These are phyloP conservation scores for Alternaria triticina DNA, from an alignment of 2,329 filamentous ascomycete species.

Conservation along the genomic window DNA sequence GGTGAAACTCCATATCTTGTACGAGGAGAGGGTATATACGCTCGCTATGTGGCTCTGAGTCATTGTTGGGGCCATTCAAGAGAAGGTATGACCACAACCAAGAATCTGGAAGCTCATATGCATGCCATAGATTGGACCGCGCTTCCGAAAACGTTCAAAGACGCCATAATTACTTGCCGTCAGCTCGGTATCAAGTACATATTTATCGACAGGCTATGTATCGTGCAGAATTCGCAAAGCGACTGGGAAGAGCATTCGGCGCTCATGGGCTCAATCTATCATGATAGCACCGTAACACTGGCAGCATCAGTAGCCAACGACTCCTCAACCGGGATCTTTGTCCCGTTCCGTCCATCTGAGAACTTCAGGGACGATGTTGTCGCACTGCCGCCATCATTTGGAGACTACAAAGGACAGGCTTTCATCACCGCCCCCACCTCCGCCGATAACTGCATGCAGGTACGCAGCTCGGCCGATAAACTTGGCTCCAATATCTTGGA, in stretches of 20 bases:
- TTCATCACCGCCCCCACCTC: neutral
- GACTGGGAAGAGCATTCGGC: neutral
- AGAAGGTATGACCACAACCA: neutral
- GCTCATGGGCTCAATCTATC: neutral
- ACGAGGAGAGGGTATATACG: neutral
- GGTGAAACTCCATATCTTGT: neutral
- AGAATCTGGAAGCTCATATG: neutral
- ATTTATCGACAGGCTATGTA: neutral
- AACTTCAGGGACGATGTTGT: neutral
- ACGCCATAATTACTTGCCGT: neutral
- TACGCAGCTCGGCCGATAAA: no score
- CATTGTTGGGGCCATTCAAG: neutral
- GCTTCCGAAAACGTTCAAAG: neutral
- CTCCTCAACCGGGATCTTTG: neutral
- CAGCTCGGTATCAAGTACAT: neutral
- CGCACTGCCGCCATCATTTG: neutral
- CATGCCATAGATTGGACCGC: neutral
- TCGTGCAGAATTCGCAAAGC: accelerated
- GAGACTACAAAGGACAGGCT: neutral
- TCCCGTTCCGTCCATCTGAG: neutral
- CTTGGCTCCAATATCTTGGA: neutral
- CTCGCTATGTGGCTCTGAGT: neutral
- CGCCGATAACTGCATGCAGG: no score
- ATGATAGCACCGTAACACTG: neutral
- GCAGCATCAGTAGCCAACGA: neutral